A percentile compares a stretch with the other conserved stretches of the same genome.
phyloP scores from a whole-genome alignment of 2,329 filamentous ascomycete species.

The Aureobasidium sp. region DNA sequence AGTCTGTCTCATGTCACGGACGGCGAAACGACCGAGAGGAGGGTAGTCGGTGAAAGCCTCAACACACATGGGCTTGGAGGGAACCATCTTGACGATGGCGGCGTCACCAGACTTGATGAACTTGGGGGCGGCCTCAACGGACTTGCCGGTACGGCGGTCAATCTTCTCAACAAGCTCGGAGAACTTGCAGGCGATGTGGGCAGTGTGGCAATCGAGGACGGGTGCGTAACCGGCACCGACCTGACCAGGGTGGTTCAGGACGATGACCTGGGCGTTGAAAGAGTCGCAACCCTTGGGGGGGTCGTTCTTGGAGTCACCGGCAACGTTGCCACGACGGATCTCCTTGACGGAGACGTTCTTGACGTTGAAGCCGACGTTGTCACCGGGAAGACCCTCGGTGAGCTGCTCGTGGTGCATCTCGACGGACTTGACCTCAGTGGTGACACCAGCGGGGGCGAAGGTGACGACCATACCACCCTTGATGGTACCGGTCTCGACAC shows the following conservation, averaged over 20 bases:
- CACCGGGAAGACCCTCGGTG: conserved; percentile 85
- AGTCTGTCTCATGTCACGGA: no score
- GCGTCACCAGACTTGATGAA: conserved; percentile 99
- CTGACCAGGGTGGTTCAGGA: conserved; percentile 99
- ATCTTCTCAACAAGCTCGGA: conserved; percentile 99
- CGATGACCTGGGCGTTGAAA: conserved; percentile 99
- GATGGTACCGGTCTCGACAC: conserved; percentile 99
- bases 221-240: conserved; percentile 98
- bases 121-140: conserved; percentile 84
- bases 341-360: conserved; percentile 99
- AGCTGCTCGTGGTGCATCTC: conserved; percentile 99
- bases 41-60: conserved; percentile 99
- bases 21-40: conserved; percentile 98
- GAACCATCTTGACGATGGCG: conserved; percentile 99
- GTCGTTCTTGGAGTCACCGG: conserved; percentile 99
- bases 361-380: conserved; percentile 99
- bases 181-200: conserved; percentile 99
- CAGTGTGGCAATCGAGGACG: conserved; percentile 99
- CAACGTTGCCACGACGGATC: conserved; percentile 99
- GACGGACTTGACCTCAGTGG: conserved; percentile 99
- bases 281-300: conserved; percentile 79
- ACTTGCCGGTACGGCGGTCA: conserved; percentile 99
- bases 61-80: conserved; percentile 99
- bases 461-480: conserved; percentile 88
- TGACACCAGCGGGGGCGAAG: conserved; percentile 97